Conservation (phyloP, 352 stramenopile genomes). For the Phytophthora sansomeana region DNA sequence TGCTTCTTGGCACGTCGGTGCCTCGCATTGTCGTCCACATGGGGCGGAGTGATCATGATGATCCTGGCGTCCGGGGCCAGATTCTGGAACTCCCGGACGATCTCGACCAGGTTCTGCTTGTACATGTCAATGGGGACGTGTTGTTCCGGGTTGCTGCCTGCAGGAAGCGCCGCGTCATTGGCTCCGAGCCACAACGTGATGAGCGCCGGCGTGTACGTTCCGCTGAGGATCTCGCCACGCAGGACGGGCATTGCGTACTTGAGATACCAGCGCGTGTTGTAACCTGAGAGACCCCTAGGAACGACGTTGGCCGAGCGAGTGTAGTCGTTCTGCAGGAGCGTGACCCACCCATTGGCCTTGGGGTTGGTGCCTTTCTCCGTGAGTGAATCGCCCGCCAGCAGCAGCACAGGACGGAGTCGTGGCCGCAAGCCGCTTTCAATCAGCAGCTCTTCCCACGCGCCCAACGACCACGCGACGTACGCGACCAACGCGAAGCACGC, state of each 20-base stretch:
- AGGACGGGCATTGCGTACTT: slow-evolving; percentile 55
- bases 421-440: slow-evolving; percentile 28
- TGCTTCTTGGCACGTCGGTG: slow-evolving; percentile 21
- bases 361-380: slow-evolving; percentile 47
- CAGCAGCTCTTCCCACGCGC: slow-evolving; percentile 28
- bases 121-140: slow-evolving; percentile 65
- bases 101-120: slow-evolving; percentile 46
- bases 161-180: slow-evolving; percentile 60
- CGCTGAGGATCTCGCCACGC: slow-evolving; percentile 36
- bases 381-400: slow-evolving; percentile 53
- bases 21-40: slow-evolving; percentile 42
- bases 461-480: slow-evolving; percentile 35
- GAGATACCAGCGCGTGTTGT: slow-evolving; percentile 54
- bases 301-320: slow-evolving; percentile 45
- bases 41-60: slow-evolving; percentile 56
- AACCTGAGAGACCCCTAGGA: slow-evolving; percentile 50
- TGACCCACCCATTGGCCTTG: slow-evolving; percentile 45
- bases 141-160: slow-evolving; percentile 37
- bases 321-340: slow-evolving; percentile 48
- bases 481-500: slow-evolving; percentile 19
- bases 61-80: slow-evolving; percentile 38
- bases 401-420: slow-evolving; percentile 24
- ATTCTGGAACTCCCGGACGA: slow-evolving; percentile 33
- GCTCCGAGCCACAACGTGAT: slow-evolving; percentile 70
- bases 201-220: slow-evolving; percentile 41